phyloP scores from a whole-genome alignment of 495 filamentous ascomycete genomes.

The Aspergillus asperescens region DNA sequence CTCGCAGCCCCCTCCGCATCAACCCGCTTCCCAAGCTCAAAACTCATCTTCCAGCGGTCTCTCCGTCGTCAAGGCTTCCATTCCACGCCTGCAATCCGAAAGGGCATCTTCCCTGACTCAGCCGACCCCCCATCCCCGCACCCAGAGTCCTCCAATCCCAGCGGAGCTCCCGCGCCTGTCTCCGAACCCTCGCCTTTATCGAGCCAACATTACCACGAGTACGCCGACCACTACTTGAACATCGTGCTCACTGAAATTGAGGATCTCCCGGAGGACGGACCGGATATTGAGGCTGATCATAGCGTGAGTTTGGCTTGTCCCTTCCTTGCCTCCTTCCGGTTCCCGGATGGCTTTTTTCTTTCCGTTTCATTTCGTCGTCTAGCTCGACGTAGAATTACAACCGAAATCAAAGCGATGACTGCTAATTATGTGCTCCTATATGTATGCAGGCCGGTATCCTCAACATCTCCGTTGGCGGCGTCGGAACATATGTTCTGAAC shows the following conservation, averaged over 20 bases:
- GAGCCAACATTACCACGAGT: slow-evolving; percentile 41
- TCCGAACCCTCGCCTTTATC: slow-evolving; percentile 39
- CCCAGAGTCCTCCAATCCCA: slow-evolving; percentile 30
- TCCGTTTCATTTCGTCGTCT: too few species aligned
- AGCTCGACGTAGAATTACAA: too few species aligned
- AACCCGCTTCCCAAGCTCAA: slow-evolving; percentile 1
- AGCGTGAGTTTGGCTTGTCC: slow-evolving; percentile 31
- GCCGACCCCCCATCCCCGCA: slow-evolving; percentile 37
- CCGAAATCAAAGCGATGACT: too few species aligned
- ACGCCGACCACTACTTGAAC: slow-evolving; percentile 49
- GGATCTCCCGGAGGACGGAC: slow-evolving; percentile 38
- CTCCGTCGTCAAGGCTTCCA: slow-evolving; percentile 24
- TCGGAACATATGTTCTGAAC: slow-evolving; percentile 87
- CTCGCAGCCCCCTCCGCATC: neutral
- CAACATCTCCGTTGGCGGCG: slow-evolving; percentile 57
- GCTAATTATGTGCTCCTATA: neutral
- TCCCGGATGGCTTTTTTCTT: too few species aligned
- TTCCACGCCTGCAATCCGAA: slow-evolving; percentile 26
- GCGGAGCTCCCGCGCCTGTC: slow-evolving; percentile 32
- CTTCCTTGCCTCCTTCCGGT: neutral
- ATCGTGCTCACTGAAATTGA: slow-evolving; percentile 43
- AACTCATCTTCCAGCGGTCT: neutral
- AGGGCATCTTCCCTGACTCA: slow-evolving; percentile 42
- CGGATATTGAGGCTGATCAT: slow-evolving; percentile 55
- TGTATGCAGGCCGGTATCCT: slow-evolving; percentile 70